Conservation (phyloP, 306 rosid species). For the Rosa lucieae region DNA sequence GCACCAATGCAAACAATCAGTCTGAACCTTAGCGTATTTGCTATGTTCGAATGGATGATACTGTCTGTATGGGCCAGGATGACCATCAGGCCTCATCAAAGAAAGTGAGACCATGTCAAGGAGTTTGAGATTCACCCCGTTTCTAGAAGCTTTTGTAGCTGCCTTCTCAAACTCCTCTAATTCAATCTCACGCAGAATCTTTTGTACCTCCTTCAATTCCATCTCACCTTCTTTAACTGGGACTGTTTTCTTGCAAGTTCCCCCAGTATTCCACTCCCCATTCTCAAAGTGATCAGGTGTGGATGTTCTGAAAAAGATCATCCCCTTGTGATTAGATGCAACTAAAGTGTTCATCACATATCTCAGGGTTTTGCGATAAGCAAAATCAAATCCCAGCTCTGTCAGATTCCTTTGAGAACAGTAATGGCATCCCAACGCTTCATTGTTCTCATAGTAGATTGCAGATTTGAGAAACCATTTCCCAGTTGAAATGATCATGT, state of each 20-base stretch:
- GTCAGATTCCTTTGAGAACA: conserved; percentile 68
- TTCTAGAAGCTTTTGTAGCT: conserved; percentile 44
- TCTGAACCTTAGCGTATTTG: conserved; percentile 58
- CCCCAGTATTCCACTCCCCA: conserved; percentile 95
- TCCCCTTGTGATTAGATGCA: conserved; percentile 72
- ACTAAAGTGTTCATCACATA: conserved; percentile 57
- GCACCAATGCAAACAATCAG: conserved; percentile 98
- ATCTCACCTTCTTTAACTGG: conserved; percentile 81
- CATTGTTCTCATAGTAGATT: conserved; percentile 70
- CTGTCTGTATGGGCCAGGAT: conserved; percentile 86
- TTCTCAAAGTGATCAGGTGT: conserved; percentile 95
- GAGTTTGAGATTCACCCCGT: conserved; percentile 69
- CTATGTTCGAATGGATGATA: conserved; percentile 67
- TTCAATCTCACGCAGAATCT: conserved; percentile 59
- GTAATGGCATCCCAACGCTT: conserved; percentile 76
- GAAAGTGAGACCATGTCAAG: conserved; percentile 67
- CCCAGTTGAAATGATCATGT: conserved; percentile 85
- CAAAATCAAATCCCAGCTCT: conserved; percentile 73
- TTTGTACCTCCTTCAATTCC: conserved; percentile 53
- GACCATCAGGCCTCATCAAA: conserved; percentile 89
- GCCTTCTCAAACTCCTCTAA: conserved; percentile 66
- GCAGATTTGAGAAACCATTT: conserved; percentile 94
- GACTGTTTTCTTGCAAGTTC: conserved; percentile 67
- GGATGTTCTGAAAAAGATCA: conserved; percentile 74
- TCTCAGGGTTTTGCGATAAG: conserved; percentile 76